Percentiles rank a stretch among this genome's conserved stretches.
Conservation (phyloP, 1,284 basidiomycete species). For the Tilletia horrida region DNA sequence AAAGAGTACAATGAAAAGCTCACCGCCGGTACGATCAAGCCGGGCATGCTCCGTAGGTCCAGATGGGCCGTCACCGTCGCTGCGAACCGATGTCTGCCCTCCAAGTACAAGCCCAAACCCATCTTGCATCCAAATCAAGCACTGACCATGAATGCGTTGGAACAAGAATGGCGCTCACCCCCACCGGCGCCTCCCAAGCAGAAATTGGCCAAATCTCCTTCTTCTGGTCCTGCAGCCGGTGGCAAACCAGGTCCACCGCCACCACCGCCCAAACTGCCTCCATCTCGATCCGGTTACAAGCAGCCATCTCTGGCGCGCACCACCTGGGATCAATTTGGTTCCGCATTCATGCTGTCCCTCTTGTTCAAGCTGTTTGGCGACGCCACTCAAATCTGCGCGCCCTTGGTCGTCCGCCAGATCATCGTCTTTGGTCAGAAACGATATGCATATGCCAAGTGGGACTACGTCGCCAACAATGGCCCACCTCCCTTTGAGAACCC, state of each 20-base stretch:
- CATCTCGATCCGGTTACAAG: conserved; percentile 37
- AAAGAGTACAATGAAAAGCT: conserved; percentile 70
- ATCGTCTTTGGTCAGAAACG: conserved; percentile 39
- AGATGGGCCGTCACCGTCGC: conserved; percentile 63
- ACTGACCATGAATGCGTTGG: conserved; percentile 32
- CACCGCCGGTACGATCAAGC: conserved; percentile 64
- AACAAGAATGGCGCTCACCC: conserved; percentile 39
- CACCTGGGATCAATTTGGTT: conserved; percentile 75
- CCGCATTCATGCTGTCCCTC: conserved; percentile 78
- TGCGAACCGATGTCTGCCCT: not conserved
- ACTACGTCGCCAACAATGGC: conserved; percentile 16
- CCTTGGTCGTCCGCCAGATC: conserved; percentile 46
- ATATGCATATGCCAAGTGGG: conserved; percentile 24
- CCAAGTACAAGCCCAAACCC: conserved; percentile 7
- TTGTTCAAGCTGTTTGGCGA: conserved; percentile 61
- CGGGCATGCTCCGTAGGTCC: conserved; percentile 60
- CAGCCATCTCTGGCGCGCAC: conserved; percentile 69
- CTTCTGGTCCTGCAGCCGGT: not conserved
- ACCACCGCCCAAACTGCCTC: not conserved
- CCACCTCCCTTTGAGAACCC: conserved; percentile 25
- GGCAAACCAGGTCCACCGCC: not conserved
- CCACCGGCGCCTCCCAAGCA: conserved; percentile 19
- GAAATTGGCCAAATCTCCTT: not conserved
- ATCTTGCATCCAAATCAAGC: not conserved
- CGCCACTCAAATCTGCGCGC: conserved; percentile 43